These are phyloP conservation scores for Rhododendron vialii DNA, from an alignment of 148 eudicot genomes.

Conservation along the genomic window DNA sequence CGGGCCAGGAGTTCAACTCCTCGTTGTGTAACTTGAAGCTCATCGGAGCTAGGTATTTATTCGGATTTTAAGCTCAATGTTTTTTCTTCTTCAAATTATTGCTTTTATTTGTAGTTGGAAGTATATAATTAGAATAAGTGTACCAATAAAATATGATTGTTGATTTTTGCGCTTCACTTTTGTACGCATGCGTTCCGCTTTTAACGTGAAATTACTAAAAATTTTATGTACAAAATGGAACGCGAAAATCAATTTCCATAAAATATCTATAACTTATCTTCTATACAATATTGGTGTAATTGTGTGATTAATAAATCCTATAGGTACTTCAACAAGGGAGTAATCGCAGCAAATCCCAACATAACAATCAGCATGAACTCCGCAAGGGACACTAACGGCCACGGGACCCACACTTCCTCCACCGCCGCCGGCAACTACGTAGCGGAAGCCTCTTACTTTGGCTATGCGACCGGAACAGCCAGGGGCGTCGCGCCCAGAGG, in stretches of 20 bases:
- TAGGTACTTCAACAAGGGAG: constrained; percentile 45
- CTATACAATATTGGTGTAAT: no score
- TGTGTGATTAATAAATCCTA: neutral
- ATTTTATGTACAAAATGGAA: no score
- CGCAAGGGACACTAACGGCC: constrained; percentile 23
- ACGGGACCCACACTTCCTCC: constrained; percentile 31
- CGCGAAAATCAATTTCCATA: no score
- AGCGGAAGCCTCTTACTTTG: constrained; percentile 18
- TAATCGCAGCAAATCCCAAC: constrained; percentile 32
- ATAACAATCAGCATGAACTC: constrained; percentile 24
- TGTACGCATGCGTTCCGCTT: no score
- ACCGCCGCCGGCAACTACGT: constrained; percentile 25
- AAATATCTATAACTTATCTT: no score
- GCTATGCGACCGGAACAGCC: constrained; percentile 26
- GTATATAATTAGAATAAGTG: no score
- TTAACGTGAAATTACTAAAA: no score
- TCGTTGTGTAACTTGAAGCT: constrained; percentile 54
- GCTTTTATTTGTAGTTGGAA: no score
- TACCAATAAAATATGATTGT: no score
- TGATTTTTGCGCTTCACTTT: no score
- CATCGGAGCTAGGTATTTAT: constrained; percentile 33
- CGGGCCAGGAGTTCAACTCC: constrained; percentile 37
- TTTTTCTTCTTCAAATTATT: neutral
- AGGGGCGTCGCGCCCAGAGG: constrained; percentile 27
- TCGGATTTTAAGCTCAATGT: neutral